Evolutionary conservation across 768 basidiomycete genomes (phyloP), one percentile per base, ranked within the genome.

Genomic region (Phylloporus sp.): DNA sequence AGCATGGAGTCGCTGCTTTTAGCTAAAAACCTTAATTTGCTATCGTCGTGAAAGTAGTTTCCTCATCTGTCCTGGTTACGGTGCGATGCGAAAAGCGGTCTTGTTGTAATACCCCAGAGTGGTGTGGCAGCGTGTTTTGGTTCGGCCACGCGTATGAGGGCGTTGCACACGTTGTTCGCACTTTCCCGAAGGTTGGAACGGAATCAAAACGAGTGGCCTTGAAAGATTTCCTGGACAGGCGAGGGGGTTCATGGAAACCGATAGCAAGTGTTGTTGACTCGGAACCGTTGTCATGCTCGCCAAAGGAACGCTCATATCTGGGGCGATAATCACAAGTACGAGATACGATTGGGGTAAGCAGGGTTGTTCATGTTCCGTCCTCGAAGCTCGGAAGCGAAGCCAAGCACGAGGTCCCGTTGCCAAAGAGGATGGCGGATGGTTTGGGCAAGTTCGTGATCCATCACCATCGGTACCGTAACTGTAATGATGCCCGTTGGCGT

Each of bases 401-500:
- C 40, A 24, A 24, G 40, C 59, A 60, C 59, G 58, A 51, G 60
- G 50, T 46, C 28, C 23, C 27, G 46, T 50, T 44, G 44, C 50
- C 49, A 60, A 62, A 59, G 35, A 33, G 50, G 48, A 45, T n/a
- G 34, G 24, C 10, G 37, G 27, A n/a, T n/a, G n/a, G 38, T 31
- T 18, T 37, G 42, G 22, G 59, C 14, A 61, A 60, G 23, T 34
- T 32, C 51, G 18, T 52, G 59, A 61, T 61, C 49, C 40, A 56
- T 57, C 48, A 49, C 49, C 55, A 58, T 61, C 60, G 60, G 60
- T 61, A 61, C 60, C 60, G 60, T 61, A 63, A 61, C 11, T 55
- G 38, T 38, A 63, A 60, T 61, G 60, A 61, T 61, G 60, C 53
- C 58, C 59, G 61, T 46, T 40, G 58, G 57, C 44, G 57, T 48